phyloP scores from a whole-genome alignment of 208 protist species.

The Leishmania gerbilli region DNA sequence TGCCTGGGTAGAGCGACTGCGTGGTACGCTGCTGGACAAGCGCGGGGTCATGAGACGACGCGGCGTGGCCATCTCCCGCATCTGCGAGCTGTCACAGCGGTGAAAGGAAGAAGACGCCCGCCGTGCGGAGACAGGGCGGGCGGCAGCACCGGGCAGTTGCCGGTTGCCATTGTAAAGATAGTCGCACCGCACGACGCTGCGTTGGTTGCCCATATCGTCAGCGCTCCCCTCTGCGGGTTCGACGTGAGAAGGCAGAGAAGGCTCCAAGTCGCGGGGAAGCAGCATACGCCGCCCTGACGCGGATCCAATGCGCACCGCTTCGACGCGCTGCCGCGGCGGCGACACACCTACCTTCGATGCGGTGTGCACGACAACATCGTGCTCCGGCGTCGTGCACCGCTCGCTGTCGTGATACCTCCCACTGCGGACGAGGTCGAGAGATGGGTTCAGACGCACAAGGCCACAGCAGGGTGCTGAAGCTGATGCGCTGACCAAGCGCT shows the following conservation, averaged over 20 bases:
- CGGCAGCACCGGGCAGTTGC: neutral
- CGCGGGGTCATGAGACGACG: constrained; percentile 23
- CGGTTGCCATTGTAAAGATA: constrained; percentile 20
- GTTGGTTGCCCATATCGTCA: constrained; percentile 17
- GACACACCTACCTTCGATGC: constrained; percentile 36
- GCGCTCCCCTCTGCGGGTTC: constrained; percentile 18
- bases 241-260: neutral
- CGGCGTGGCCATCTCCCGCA: constrained; percentile 37
- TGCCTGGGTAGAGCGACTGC: constrained; percentile 24
- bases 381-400: constrained; percentile 26
- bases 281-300: constrained; percentile 21
- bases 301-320: constrained; percentile 40
- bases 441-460: constrained; percentile 9
- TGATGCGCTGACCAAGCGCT: constrained; percentile 16
- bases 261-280: constrained; percentile 17
- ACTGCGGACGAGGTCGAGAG: neutral
- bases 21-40: constrained; percentile 30
- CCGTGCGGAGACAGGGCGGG: constrained; percentile 9
- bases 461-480: constrained; percentile 6
- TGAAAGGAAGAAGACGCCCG: constrained; percentile 34
- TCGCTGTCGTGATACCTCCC: neutral
- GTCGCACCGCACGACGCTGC: constrained; percentile 31
- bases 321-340: constrained; percentile 42
- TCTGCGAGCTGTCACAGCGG: constrained; percentile 38
- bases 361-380: constrained; percentile 38